phyloP scores from a whole-genome alignment of 805 yeast species.

The Zygoascus ofunaensis region DNA sequence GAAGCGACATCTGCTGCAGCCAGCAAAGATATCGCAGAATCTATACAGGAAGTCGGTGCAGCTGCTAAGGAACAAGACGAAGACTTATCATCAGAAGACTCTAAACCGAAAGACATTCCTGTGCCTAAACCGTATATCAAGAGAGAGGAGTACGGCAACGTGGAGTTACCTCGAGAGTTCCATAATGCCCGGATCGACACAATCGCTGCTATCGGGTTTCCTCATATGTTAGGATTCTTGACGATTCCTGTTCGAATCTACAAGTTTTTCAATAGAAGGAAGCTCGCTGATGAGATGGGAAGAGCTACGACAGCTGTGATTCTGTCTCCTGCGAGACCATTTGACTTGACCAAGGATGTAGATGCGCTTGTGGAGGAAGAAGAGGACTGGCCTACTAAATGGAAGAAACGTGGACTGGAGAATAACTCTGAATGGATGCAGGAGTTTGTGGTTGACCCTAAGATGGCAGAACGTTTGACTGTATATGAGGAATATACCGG shows the following conservation, averaged over 20 bases:
- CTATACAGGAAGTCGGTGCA: conserved; percentile 11
- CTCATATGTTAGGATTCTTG: conserved; percentile 69
- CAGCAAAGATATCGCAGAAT: conserved; percentile 13
- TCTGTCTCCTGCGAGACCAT: conserved; percentile 46
- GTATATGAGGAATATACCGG: conserved; percentile 21
- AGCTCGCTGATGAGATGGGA: conserved; percentile 60
- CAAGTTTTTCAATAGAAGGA: conserved; percentile 67
- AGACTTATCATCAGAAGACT: conserved; percentile 18
- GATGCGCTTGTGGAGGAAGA: conserved; percentile 54
- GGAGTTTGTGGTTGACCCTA: conserved; percentile 58
- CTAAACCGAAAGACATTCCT: conserved; percentile 31
- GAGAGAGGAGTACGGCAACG: conserved; percentile 47
- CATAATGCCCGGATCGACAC: conserved; percentile 44
- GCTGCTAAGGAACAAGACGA: conserved; percentile 13
- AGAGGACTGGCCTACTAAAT: conserved; percentile 72
- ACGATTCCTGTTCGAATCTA: conserved; percentile 68
- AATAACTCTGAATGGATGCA: conserved; percentile 83
- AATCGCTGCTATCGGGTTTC: conserved; percentile 62
- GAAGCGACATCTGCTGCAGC: conserved; percentile 1
- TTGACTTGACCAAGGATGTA: conserved; percentile 34
- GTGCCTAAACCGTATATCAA: conserved; percentile 57
- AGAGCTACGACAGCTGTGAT: conserved; percentile 44
- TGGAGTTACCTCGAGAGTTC: conserved; percentile 53
- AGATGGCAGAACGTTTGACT: conserved; percentile 44
- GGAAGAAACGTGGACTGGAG: conserved; percentile 71